Evolutionary conservation across 2,329 filamentous ascomycete genomes (phyloP), one percentile per base, ranked within the genome.

Genomic region (Aspergillus sp.): DNA sequence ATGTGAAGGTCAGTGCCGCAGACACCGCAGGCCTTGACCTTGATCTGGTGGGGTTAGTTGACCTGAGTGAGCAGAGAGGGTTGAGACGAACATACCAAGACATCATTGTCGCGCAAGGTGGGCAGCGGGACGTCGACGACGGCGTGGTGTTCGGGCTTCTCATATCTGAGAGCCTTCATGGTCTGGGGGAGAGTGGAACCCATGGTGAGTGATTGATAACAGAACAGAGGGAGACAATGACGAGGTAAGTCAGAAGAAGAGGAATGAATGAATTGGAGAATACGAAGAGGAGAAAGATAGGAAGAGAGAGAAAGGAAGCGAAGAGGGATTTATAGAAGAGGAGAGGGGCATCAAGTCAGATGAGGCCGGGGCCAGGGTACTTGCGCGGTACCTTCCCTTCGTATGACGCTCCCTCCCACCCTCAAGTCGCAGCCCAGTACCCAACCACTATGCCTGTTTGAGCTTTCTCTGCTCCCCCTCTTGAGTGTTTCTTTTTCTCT

Each of bases 1-100:
- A 74, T 70, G 49, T 68, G 72, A 66, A 73, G 64, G 70, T 80
- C 79, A 58, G 79, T 82, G 59, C 80, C 80, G 60, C 82, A 85
- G 56, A 85, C 82, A 74, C 83, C 82, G 60, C 82, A 85, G 50
- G 82, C 84, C 72, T 86, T 86, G 64, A 87, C 84, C 72, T 87
- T 84, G 71, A 86, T 72, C 74, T 79, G 46, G n/a, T 43, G 26
- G 19, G 6, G 17, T 45, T 13, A 33, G 24, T 4, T 22, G 24
- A 17, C 22, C 22, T 22, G 20, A 13, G 14, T 19, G 42, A 4
- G 14, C 11, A 26, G 16, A 30, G 11, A 7, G 1, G n/a, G 8
- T 5, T n/a, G 20, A 22, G 13, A 17, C n/a, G 35, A 36, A 50
- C 69, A 36, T 70, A 77, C 78, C 61, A 85, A 71, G 58, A 85